These are phyloP conservation scores for Glaciozyma martinii DNA, from an alignment of 768 basidiomycete species.

Conservation along the genomic window DNA sequence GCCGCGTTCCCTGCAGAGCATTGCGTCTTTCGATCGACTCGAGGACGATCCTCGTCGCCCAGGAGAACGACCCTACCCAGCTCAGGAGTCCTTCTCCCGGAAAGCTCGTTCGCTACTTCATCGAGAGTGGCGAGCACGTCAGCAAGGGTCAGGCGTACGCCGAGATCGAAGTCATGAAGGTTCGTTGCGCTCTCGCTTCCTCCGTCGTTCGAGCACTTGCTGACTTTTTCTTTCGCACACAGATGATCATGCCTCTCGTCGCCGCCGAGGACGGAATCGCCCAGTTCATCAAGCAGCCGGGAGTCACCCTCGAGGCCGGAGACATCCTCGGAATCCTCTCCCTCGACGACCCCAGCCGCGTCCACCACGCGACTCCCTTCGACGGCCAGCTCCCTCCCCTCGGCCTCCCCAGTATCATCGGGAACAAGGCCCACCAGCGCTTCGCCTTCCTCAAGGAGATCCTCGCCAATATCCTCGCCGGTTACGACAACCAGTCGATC, in stretches of 20 bases:
- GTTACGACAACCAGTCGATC: constrained; percentile 89
- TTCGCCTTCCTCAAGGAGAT: constrained; percentile 62
- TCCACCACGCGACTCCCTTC: constrained; percentile 97
- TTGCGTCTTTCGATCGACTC: constrained; percentile 80
- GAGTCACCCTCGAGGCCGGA: constrained; percentile 89
- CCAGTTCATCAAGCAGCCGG: constrained; percentile 95
- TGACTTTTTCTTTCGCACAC: constrained; percentile 54
- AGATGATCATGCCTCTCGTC: constrained; percentile 99
- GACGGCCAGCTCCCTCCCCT: constrained; percentile 83
- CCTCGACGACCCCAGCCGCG: constrained; percentile 88
- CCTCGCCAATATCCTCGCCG: constrained; percentile 84
- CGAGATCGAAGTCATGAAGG: constrained; percentile 71
- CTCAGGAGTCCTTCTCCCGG: constrained; percentile 91
- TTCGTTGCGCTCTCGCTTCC: constrained; percentile 38
- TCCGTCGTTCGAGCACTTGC: constrained; percentile 5
- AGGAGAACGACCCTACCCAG: constrained; percentile 98
- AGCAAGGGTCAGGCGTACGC: constrained; percentile 95
- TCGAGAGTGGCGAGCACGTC: constrained; percentile 95
- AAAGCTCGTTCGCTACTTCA: constrained; percentile 85
- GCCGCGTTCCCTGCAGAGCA: constrained; percentile 10
- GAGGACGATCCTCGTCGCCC: constrained; percentile 96
- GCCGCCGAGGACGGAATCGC: constrained; percentile 88
- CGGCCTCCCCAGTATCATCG: constrained; percentile 75
- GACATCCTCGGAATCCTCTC: constrained; percentile 96
- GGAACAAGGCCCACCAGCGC: constrained; percentile 82